phyloP scores from a whole-genome alignment of 257 asterid genomes.

The Primulina huaijiensis region DNA sequence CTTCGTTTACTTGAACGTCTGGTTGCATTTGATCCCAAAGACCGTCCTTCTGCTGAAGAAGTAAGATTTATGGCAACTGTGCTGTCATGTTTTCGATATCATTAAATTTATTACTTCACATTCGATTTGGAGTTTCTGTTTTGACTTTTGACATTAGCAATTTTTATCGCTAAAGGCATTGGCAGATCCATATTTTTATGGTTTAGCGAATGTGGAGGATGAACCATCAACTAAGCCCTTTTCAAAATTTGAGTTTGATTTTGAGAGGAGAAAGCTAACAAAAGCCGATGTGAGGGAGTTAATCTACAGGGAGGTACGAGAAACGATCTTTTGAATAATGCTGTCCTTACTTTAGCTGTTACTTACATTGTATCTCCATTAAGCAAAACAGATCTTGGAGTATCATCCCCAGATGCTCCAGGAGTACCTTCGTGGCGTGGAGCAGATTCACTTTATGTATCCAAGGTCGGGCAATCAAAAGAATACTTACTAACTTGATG shows the following conservation, averaged over 20 bases:
- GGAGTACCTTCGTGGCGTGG: constrained; percentile 87
- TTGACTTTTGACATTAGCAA: constrained; percentile 26
- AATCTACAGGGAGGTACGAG: constrained; percentile 84
- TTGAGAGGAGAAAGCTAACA: constrained; percentile 73
- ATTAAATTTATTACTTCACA: neutral
- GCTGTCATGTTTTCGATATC: neutral
- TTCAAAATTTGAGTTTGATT: constrained; percentile 88
- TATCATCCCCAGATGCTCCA: constrained; percentile 99
- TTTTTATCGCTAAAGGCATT: constrained; percentile 54
- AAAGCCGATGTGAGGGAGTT: constrained; percentile 81
- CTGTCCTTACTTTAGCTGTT: constrained; percentile 28
- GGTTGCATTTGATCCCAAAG: constrained; percentile 90
- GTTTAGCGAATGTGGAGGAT: constrained; percentile 79
- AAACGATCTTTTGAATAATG: constrained; percentile 22
- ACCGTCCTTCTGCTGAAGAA: constrained; percentile 90
- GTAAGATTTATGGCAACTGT: constrained; percentile 32
- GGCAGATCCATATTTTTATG: constrained; percentile 80
- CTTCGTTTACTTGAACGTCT: constrained; percentile 76
- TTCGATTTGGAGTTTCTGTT: neutral
- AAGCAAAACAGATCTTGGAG: constrained; percentile 89
- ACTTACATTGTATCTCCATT: constrained; percentile 42
- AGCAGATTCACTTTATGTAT: constrained; percentile 91
- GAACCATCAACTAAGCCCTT: constrained; percentile 80
- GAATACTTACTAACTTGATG: constrained; percentile 24
- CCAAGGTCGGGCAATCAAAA: constrained; percentile 75